Base-by-base conservation (phyloP, 2,329 filamentous ascomycete species). In the Cercospora beticola region DNA sequence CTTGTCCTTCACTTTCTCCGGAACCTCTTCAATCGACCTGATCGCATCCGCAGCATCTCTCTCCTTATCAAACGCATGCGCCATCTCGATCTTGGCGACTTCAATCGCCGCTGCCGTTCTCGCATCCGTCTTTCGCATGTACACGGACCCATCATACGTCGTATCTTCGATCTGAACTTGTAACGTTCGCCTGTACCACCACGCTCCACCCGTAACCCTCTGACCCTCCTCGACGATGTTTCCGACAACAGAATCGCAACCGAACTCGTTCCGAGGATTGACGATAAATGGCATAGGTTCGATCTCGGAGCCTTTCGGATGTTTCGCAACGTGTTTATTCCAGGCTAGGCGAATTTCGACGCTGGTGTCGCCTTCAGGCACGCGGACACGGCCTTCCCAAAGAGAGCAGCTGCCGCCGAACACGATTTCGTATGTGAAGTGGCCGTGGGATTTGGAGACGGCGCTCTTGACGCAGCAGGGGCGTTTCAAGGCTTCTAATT, bases 301-400 rank as follows among this genome's bases (percentile, higher is more conserved):
- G 16, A 63, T 43, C 21, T 49, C 33, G 4, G 30, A 36, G 30
- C 21, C 8, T 6, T 14, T 9, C 2, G 14, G 31, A 52, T 30
- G 23, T 5, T 18, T 26, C n/a, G 1, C 43, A 1, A 30, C 26
- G 43, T 63, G 43, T 23, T 18, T 10, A 23, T 49, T 52, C 60
- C 60, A 63, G 60, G 60, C 60, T 63, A 23, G 31, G 18, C 43
- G 60, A 16, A 63, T 52, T 9, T 63, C 60, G 18, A 21, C 33
- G n/a, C 26, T 31, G 21, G 28, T 23, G 4, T 52, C 40, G 6
- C 18, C 16, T 30, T 30, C 60, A 9, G 60, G 60, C 23, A 43
- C 62, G 14, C 64, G 58, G 40, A 65, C 62, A 81, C 79, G 77
- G 77, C 52, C 63, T 61, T 54, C 75, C 80, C 18, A 71, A 68